These are phyloP conservation scores for Podosphaera fusca DNA, from an alignment of 2,329 filamentous ascomycete species.

Conservation along the genomic window DNA sequence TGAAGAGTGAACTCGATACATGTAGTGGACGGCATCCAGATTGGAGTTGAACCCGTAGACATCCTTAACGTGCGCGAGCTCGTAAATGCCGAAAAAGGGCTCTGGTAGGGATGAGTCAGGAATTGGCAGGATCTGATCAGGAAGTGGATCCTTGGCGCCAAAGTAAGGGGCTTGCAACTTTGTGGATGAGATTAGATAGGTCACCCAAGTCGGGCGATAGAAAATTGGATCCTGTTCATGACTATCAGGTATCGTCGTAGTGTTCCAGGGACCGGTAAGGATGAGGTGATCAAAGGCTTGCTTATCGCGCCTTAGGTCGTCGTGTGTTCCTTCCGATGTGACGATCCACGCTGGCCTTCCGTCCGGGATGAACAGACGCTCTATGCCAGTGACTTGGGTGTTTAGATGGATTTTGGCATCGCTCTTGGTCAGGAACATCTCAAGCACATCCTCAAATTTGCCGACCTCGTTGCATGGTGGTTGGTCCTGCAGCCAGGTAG, in stretches of 20 bases:
- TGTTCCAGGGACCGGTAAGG: constrained; percentile 4
- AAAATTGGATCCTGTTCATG: neutral
- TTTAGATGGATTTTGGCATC: constrained; percentile 2
- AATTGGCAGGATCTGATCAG: constrained; percentile 1
- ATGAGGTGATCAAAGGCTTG: constrained; percentile 5
- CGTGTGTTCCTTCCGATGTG: neutral
- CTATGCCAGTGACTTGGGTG: constrained; percentile 3
- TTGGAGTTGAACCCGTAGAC: neutral
- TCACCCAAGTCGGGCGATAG: constrained; percentile 3
- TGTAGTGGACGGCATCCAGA: neutral
- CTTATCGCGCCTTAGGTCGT: neutral
- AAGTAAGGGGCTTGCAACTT: neutral
- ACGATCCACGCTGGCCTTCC: constrained; percentile 3
- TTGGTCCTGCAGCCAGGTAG: constrained; percentile 3
- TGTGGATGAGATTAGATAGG: constrained; percentile 2
- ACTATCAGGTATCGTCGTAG: neutral
- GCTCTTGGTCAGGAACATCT: constrained; percentile 3
- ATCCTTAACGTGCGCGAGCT: constrained; percentile 4
- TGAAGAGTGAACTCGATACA: constrained; percentile 5
- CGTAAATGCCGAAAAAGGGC: constrained; percentile 1
- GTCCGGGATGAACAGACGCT: neutral
- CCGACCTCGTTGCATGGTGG: neutral
- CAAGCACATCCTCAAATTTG: constrained; percentile 1
- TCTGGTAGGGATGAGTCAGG: neutral
- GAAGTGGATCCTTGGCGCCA: neutral